Percentiles rank a stretch among this genome's conserved stretches.
phyloP scores from a whole-genome alignment of 352 stramenopile species.

The Pythium brassicae region DNA sequence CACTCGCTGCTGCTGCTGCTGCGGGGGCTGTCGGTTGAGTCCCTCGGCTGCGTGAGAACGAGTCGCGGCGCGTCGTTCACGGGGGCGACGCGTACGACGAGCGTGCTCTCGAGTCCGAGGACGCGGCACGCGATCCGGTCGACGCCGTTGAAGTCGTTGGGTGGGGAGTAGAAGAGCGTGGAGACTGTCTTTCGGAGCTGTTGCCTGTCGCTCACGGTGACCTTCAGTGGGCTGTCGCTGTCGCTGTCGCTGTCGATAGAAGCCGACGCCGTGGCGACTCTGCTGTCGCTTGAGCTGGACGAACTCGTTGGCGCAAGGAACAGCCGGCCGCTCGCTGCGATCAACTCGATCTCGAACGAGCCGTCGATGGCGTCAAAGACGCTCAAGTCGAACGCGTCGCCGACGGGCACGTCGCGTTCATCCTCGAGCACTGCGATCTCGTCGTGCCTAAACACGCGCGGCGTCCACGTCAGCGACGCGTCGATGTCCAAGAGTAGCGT shows the following conservation, averaged over 20 bases:
- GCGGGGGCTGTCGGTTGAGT: background rate
- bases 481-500: conserved; percentile 8
- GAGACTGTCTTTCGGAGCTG: conserved; percentile 6
- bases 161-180: conserved; percentile 11
- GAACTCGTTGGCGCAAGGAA: conserved; percentile 1
- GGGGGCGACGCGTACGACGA: conserved; percentile 11
- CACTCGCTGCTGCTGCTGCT: conserved; percentile 15
- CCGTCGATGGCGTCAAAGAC: background rate
- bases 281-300: background rate
- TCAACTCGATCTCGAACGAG: conserved; percentile 7
- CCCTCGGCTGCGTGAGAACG: background rate
- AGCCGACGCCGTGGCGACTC: background rate
- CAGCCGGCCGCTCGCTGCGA: conserved; percentile 3
- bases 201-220: background rate
- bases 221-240: conserved; percentile 2
- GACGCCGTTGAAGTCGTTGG: conserved; percentile 11
- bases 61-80: conserved; percentile 21
- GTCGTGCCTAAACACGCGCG: background rate
- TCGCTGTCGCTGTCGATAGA: no score
- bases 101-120: background rate
- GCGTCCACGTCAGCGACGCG: background rate
- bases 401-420: background rate
- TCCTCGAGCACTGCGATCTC: conserved; percentile 12
- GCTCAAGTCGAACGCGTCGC: conserved; percentile 8
- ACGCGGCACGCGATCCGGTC: conserved; percentile 7